Evolutionary conservation across 1,139 yeast genomes (phyloP).

Genomic region (Nakaseomyces sp.): DNA sequence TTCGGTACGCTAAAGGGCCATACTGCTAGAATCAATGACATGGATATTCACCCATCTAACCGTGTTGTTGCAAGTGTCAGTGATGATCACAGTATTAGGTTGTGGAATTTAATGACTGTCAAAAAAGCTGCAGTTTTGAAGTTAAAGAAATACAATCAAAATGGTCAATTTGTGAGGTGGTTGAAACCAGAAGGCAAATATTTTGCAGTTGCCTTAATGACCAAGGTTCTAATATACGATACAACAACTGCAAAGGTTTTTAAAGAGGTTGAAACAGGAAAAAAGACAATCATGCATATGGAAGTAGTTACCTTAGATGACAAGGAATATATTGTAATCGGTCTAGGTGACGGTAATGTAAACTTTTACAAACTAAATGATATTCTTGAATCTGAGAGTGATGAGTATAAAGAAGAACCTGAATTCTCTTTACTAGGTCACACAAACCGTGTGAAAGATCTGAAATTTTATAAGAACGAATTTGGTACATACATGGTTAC

Average conservation of each 20-base stretch:
- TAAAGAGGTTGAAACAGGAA: conserved; percentile 39
- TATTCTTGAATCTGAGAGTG: conserved; percentile 22
- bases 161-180: conserved; percentile 64
- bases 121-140: conserved; percentile 83
- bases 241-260: conserved; percentile 55
- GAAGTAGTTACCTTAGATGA: conserved; percentile 39
- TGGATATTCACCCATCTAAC: conserved; percentile 89
- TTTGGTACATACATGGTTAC: conserved; percentile 54
- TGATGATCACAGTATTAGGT: conserved; percentile 68
- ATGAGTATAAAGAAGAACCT: conserved; percentile 36
- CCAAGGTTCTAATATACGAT: conserved; percentile 55
- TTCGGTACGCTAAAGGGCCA: conserved; percentile 87
- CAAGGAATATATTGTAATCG: conserved; percentile 51
- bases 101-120: conserved; percentile 98
- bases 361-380: conserved; percentile 44
- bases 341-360: conserved; percentile 68
- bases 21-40: conserved; percentile 63
- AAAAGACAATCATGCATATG: conserved; percentile 60
- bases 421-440: conserved; percentile 65
- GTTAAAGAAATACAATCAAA: conserved; percentile 61
- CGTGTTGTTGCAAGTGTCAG: conserved; percentile 86
- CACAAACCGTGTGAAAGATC: conserved; percentile 73
- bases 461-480: conserved; percentile 44
- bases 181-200: conserved; percentile 44
- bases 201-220: conserved; percentile 68